phyloP scores from a whole-genome alignment of 495 filamentous ascomycete genomes.

The Penicillium psychrofluorescens region DNA sequence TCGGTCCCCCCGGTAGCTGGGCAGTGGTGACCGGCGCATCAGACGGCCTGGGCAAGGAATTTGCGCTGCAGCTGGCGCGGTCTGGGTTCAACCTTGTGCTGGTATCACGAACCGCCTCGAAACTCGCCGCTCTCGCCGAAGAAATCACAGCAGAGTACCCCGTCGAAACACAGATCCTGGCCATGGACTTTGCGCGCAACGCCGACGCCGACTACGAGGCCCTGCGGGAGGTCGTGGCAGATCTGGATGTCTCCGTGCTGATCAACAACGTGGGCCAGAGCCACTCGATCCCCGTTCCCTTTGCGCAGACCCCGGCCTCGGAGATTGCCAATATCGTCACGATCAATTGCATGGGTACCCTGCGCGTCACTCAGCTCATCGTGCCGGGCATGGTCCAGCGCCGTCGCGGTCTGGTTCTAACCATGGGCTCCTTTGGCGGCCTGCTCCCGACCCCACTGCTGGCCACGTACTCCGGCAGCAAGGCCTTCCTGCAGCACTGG shows the following conservation, averaged over 20 bases:
- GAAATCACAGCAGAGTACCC: conserved; percentile 65
- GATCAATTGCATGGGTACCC: conserved; percentile 86
- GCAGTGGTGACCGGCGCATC: conserved; percentile 93
- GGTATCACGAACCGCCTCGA: conserved; percentile 86
- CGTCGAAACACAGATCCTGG: conserved; percentile 63
- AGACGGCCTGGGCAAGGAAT: conserved; percentile 97
- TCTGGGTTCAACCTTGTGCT: conserved; percentile 91
- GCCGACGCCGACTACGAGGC: conserved; percentile 67
- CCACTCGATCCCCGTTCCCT: conserved; percentile 87
- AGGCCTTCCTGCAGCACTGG: conserved; percentile 98
- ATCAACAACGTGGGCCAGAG: conserved; percentile 97
- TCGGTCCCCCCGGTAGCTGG: conserved; percentile 90
- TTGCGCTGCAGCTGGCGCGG: conserved; percentile 77
- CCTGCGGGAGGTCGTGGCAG: conserved; percentile 57
- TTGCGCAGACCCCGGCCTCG: conserved; percentile 64
- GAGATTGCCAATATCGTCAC: conserved; percentile 87
- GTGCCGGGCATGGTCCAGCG: conserved; percentile 78
- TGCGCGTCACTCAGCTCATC: conserved; percentile 77
- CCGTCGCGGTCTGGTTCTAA: conserved; percentile 82
- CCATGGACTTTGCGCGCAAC: conserved; percentile 87
- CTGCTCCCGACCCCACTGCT: conserved; percentile 85
- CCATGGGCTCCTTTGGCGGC: conserved; percentile 94
- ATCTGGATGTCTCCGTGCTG: conserved; percentile 77
- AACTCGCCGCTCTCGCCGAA: conserved; percentile 67
- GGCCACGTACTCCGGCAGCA: conserved; percentile 94